Evolutionary conservation across 2,329 filamentous ascomycete species (phyloP).

Genomic region (Kalmusia sp.): DNA sequence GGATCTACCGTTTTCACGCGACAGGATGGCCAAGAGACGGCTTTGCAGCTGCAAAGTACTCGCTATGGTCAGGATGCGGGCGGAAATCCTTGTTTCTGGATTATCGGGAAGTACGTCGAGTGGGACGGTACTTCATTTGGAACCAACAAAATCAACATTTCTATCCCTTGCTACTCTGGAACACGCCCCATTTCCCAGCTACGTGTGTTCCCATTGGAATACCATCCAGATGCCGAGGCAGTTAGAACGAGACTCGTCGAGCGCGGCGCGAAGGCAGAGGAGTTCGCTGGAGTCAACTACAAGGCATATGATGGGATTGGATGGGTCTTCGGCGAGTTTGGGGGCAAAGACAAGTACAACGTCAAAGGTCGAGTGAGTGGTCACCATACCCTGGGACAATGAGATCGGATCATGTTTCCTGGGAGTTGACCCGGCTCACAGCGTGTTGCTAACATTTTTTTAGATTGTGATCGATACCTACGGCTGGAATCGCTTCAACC

Average conservation of each 20-base stretch:
- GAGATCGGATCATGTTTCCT: too few relatives aligned
- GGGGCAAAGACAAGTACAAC: slow-evolving; percentile 49
- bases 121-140: slow-evolving; percentile 48
- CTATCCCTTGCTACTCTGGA: slow-evolving; percentile 43
- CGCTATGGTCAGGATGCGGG: slow-evolving; percentile 42
- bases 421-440: too few relatives aligned
- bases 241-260: slow-evolving; percentile 51
- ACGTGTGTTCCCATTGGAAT: slow-evolving; percentile 53
- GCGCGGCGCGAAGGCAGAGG: slow-evolving; percentile 56
- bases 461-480: slow-evolving; percentile 60
- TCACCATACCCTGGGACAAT: too few relatives aligned
- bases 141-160: slow-evolving; percentile 34
- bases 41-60: slow-evolving; percentile 36
- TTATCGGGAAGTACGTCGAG: slow-evolving; percentile 46
- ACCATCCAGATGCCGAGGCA: slow-evolving; percentile 49
- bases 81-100: slow-evolving; percentile 46
- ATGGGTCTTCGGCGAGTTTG: slow-evolving; percentile 45
- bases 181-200: slow-evolving; percentile 53
- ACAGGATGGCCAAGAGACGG: slow-evolving; percentile 47
- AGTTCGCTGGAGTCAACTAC: slow-evolving; percentile 58
- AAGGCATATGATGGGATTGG: slow-evolving; percentile 57
- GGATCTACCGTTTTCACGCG: slow-evolving; percentile 35
- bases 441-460: slow-evolving; percentile 7
- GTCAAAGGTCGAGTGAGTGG: slow-evolving; percentile 53
- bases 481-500: slow-evolving; percentile 60